Conservation (phyloP, 108 stramenopile genomes). For the Fragilariopsis cylindrus region DNA sequence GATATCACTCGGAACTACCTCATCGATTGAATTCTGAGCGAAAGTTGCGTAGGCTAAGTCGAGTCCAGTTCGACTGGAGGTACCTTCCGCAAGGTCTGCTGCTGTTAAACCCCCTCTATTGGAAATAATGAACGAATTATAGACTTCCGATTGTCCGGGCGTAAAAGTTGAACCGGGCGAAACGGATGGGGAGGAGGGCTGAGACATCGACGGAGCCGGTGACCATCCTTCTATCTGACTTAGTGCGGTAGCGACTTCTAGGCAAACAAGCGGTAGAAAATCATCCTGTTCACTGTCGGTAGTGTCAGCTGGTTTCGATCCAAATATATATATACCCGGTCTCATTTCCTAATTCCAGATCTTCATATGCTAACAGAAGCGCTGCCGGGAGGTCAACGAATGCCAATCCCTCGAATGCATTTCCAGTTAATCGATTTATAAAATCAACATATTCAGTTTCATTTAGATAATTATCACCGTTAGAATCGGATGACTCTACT, state of each 20-base stretch:
- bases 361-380: constrained; percentile 20
- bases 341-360: constrained; percentile 4
- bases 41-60: constrained; percentile 36
- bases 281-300: constrained; percentile 9
- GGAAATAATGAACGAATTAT: constrained; percentile 41
- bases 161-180: constrained; percentile 22
- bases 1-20: background rate
- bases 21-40: constrained; percentile 8
- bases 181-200: constrained; percentile 3
- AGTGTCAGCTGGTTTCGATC: constrained; percentile 15
- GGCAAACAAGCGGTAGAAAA: background rate
- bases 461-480: constrained; percentile 29
- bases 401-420: constrained; percentile 15
- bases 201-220: constrained; percentile 11
- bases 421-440: constrained; percentile 29
- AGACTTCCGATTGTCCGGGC: constrained; percentile 32
- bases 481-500: constrained; percentile 24
- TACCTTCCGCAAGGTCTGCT: constrained; percentile 17
- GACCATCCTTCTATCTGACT: constrained; percentile 15
- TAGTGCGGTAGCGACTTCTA: constrained; percentile 12
- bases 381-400: constrained; percentile 25
- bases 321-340: constrained; percentile 34
- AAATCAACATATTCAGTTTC: constrained; percentile 38
- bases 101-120: constrained; percentile 26
- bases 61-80: constrained; percentile 27